These are phyloP conservation scores for Colletotrichum orchidophilum DNA, from an alignment of 2,329 filamentous ascomycete species.

Conservation along the genomic window DNA sequence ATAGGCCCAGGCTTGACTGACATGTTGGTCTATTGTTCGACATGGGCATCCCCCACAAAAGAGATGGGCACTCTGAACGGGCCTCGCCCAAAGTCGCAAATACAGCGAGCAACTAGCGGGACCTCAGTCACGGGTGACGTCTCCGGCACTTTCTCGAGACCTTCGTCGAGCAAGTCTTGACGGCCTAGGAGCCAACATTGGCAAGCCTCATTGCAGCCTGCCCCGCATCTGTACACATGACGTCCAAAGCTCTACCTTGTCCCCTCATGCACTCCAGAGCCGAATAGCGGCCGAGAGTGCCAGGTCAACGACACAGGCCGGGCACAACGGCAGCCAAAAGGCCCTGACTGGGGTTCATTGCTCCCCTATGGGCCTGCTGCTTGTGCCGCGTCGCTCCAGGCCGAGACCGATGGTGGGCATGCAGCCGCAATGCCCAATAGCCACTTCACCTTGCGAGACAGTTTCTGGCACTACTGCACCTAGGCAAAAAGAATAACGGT, in stretches of 20 bases:
- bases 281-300: constrained; percentile 10
- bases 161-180: neutral
- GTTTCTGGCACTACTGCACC: constrained; percentile 24
- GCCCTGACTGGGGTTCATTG: neutral
- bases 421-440: constrained; percentile 14
- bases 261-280: constrained; percentile 11
- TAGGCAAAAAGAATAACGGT: constrained; percentile 28
- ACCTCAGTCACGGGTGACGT: neutral
- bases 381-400: constrained; percentile 22
- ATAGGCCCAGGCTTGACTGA: neutral
- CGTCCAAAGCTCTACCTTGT: neutral
- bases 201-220: constrained; percentile 4
- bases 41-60: neutral
- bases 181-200: neutral
- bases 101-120: neutral
- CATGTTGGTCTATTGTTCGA: neutral
- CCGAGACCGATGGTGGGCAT: constrained; percentile 20
- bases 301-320: neutral
- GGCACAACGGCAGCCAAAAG: constrained; percentile 12
- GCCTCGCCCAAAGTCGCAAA: neutral
- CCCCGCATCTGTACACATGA: constrained; percentile 29
- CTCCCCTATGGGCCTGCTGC: constrained; percentile 1
- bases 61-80: neutral
- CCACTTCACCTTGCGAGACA: constrained; percentile 5
- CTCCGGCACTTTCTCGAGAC: neutral